Conservation (phyloP, 2,329 filamentous ascomycete genomes). For the Apiospora saccharicola region DNA sequence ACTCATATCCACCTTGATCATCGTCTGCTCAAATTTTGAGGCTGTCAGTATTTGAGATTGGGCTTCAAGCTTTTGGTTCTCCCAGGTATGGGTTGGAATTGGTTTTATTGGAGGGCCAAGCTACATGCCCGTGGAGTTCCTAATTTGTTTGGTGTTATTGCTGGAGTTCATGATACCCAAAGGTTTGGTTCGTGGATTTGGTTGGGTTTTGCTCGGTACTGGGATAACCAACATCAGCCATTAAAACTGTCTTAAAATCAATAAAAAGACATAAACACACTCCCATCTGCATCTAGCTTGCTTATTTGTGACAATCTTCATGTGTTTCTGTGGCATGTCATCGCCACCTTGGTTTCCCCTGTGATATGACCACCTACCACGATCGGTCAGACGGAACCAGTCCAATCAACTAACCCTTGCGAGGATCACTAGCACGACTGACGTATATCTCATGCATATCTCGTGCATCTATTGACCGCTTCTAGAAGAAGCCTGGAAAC, state of each 20-base stretch:
- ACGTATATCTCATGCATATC: background rate
- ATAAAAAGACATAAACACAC: background rate
- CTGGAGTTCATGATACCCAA: background rate
- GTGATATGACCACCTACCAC: background rate
- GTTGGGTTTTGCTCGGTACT: background rate
- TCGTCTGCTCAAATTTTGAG: background rate
- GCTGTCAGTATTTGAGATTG: background rate
- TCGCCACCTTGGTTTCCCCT: background rate
- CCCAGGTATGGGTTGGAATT: too few species aligned
- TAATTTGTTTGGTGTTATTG: background rate
- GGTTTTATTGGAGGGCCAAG: background rate
- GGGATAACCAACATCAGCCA: background rate
- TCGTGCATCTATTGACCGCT: background rate
- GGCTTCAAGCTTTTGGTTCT: background rate
- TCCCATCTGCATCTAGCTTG: background rate
- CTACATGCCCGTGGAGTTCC: background rate
- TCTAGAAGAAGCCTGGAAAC: background rate
- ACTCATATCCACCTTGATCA: background rate
- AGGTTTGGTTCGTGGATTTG: background rate
- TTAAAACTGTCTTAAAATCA: background rate
- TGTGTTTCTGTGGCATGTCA: background rate
- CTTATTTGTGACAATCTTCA: background rate
- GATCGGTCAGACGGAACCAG: background rate
- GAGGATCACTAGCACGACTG: background rate
- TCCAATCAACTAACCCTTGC: background rate